Conservation (phyloP, 345 rosid genomes). For the Eutrema heterophyllum region DNA sequence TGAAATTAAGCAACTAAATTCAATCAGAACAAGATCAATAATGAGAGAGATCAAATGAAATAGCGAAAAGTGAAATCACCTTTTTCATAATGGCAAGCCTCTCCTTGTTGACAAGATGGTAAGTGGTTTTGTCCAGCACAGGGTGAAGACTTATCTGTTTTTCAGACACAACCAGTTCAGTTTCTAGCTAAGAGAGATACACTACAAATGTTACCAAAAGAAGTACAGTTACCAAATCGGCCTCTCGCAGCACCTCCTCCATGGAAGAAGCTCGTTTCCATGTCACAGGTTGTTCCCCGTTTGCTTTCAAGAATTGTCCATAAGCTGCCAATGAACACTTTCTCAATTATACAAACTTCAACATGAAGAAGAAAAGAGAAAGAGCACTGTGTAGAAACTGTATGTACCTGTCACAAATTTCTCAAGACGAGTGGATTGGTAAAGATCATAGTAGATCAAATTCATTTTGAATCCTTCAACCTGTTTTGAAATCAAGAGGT, state of each 20-base stretch:
- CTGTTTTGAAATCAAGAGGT: slow-evolving; percentile 30
- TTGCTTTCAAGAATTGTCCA: slow-evolving; percentile 76
- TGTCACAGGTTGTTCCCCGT: slow-evolving; percentile 76
- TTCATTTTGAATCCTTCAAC: slow-evolving; percentile 98
- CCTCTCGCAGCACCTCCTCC: slow-evolving; percentile 91
- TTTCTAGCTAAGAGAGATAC: slow-evolving; percentile 2
- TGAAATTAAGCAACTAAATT: slow-evolving; percentile 4
- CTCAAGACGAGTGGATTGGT: slow-evolving; percentile 91
- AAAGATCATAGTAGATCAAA: slow-evolving; percentile 85
- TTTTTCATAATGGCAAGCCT: slow-evolving; percentile 90
- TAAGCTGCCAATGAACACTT: slow-evolving; percentile 47
- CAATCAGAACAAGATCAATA: background rate
- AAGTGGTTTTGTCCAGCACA: slow-evolving; percentile 85
- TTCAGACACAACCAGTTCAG: slow-evolving; percentile 12
- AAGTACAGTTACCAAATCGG: slow-evolving; percentile 54
- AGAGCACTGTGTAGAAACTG: background rate
- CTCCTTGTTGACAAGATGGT: slow-evolving; percentile 90
- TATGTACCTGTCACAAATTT: slow-evolving; percentile 78
- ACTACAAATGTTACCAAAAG: background rate
- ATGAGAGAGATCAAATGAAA: background rate
- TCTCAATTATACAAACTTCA: background rate
- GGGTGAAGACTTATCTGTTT: slow-evolving; percentile 95
- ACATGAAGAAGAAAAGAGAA: background rate
- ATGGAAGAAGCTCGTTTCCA: slow-evolving; percentile 88
- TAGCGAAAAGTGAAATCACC: slow-evolving; percentile 33